Percentiles rank a stretch among this genome's conserved stretches.
These are phyloP conservation scores for Lachnellula hyalina DNA, from an alignment of 2,329 filamentous ascomycete genomes.

Conservation along the genomic window DNA sequence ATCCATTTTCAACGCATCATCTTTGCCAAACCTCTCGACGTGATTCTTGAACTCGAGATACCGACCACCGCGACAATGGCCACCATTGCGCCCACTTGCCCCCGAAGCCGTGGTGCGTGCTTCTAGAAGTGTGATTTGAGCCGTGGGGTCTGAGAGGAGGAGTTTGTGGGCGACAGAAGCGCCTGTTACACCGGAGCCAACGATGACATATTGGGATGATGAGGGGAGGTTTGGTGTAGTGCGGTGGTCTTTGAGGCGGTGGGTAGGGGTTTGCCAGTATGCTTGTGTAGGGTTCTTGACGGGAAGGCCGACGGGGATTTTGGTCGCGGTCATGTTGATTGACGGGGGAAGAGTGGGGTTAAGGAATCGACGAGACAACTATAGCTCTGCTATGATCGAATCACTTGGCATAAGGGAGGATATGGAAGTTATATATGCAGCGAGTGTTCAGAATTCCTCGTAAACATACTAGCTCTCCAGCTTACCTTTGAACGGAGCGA, in stretches of 20 bases:
- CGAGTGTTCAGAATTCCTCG: too few species aligned
- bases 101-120: conserved; percentile 24
- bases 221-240: conserved; percentile 21
- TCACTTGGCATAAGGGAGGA: not conserved
- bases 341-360: not conserved
- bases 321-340: conserved; percentile 1
- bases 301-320: conserved; percentile 22
- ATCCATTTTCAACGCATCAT: conserved; percentile 11
- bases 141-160: conserved; percentile 19
- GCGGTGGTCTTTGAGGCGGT: conserved; percentile 28
- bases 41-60: conserved; percentile 21
- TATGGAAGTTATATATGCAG: not conserved
- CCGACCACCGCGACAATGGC: conserved; percentile 23
- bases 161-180: conserved; percentile 22
- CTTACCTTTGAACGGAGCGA: too few species aligned
- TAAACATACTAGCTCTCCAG: too few species aligned
- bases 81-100: conserved; percentile 39
- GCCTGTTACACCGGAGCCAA: conserved; percentile 20
- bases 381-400: not conserved
- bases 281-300: conserved; percentile 26
- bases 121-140: conserved; percentile 28
- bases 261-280: conserved; percentile 31
- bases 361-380: not conserved
- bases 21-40: conserved; percentile 7
- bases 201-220: conserved; percentile 12